These are phyloP conservation scores for Neurospora sp. DNA, from an alignment of 2,329 filamentous ascomycete species.

Conservation along the genomic window DNA sequence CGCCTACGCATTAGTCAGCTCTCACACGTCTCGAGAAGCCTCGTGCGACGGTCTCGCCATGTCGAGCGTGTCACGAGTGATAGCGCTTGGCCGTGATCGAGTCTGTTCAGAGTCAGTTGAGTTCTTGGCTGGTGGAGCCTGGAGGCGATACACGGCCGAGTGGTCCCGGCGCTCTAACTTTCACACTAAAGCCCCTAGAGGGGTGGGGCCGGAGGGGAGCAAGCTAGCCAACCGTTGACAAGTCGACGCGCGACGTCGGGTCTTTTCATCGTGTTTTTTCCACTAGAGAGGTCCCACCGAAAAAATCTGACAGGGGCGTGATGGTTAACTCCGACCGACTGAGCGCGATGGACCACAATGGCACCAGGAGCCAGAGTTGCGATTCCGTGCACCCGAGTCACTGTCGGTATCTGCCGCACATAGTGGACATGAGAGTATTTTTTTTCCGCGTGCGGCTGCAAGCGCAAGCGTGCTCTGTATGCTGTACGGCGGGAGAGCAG, in stretches of 20 bases:
- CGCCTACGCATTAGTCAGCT: constrained; percentile 9
- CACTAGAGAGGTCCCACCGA: neutral
- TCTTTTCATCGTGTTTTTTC: neutral
- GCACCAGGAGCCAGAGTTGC: neutral
- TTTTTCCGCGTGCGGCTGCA: neutral
- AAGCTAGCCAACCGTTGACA: neutral
- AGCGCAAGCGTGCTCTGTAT: neutral
- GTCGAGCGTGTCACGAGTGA: constrained; percentile 9
- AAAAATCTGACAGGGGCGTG: neutral
- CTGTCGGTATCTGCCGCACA: neutral
- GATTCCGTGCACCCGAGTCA: neutral
- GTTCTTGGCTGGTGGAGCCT: constrained; percentile 11
- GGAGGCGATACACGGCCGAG: constrained; percentile 12
- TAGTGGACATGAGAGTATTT: neutral
- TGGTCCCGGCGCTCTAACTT: neutral
- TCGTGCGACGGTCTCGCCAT: constrained; percentile 15
- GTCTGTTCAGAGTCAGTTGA: constrained; percentile 14
- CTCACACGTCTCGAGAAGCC: constrained; percentile 13
- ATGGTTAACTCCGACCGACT: neutral
- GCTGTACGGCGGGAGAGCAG: neutral
- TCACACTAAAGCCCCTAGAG: neutral
- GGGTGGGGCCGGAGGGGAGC: neutral
- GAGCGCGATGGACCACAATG: neutral
- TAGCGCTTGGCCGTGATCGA: constrained; percentile 9
- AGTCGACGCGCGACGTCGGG: neutral